These are phyloP conservation scores for Prunus mira DNA, from an alignment of 306 rosid species.

Conservation along the genomic window DNA sequence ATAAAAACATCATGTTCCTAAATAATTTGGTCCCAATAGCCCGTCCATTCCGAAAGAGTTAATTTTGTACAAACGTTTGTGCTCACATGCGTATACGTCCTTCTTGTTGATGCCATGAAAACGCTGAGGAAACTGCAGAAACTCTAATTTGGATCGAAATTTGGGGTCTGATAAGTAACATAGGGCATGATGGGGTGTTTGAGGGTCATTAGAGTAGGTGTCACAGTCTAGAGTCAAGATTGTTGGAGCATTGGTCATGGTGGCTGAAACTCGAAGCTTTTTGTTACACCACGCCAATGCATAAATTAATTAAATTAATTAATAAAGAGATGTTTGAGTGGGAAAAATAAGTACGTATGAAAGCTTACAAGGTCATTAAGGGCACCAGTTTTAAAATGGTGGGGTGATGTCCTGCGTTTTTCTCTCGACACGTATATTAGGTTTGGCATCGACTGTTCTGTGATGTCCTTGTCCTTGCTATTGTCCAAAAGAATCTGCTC, in stretches of 20 bases:
- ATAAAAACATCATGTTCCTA: conserved; percentile 38
- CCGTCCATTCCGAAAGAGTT: conserved; percentile 37
- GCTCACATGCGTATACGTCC: conserved; percentile 21
- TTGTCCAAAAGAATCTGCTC: conserved; percentile 34
- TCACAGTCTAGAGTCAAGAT: conserved; percentile 40
- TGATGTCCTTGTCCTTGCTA: conserved; percentile 23
- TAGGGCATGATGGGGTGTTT: conserved; percentile 24
- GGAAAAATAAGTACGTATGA: not conserved
- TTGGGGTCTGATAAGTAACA: conserved; percentile 26
- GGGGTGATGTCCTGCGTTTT: conserved; percentile 26
- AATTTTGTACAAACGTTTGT: not conserved
- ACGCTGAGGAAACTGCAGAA: conserved; percentile 36
- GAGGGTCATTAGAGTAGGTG: conserved; percentile 42
- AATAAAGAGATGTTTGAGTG: too few relatives aligned
- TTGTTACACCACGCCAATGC: too few relatives aligned
- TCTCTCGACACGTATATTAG: conserved; percentile 45
- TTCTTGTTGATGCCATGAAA: conserved; percentile 29
- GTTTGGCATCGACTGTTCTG: conserved; percentile 29
- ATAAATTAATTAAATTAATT: not conserved
- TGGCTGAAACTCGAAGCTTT: conserved; percentile 44
- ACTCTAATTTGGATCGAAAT: not conserved
- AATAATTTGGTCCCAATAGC: conserved; percentile 19
- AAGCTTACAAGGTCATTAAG: conserved; percentile 41
- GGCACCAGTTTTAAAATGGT: conserved; percentile 52
- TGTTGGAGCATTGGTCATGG: conserved; percentile 45